Evolutionary conservation across 1,284 basidiomycete genomes (phyloP), one percentile per base, ranked within the genome.

Genomic region (Puccinia coronata): DNA sequence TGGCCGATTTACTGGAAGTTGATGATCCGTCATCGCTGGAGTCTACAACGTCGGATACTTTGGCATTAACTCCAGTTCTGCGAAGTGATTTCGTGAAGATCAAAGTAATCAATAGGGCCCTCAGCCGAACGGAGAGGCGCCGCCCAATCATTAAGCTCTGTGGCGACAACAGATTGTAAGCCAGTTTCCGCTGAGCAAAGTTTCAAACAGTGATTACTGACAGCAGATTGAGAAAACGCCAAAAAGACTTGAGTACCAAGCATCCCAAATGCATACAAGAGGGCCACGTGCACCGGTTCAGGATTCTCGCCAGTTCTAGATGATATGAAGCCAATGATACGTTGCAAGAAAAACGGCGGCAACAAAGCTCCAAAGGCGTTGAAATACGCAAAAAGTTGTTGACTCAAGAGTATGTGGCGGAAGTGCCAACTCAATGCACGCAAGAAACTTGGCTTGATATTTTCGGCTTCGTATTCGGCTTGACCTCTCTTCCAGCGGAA

Each of bases 81-180:
- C 89, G 86, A 0, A 90, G 86, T 0, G 88, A 88, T 84, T 90
- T 90, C 72, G 88, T 87, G 82, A 89, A 88, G 39, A 89, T 88
- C 81, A 90, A 89, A 55, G 87, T 85, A 82, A 89, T 87, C 77
- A 90, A 87, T 82, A 90, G 87, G 0, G 88, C 86, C 41, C 86
- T 83, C 6, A 85, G 82, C 59, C 83, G 83, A 55, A 84, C 76
- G 34, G 76, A 78, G n/a, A 78, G 65, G 16, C 76, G 63, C 34
- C 65, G 43, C 20, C 76, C 76, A n/a, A 78, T 63, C 49, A 78
- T 69, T 39, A 78, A n/a, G 5, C 63, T 57, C 76, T 78, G 41
- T 69, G 1, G 41, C 43, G n/a, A 25, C 18, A 18, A 61, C 9
- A 77, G 31, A 67, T 11, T 3, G 61, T 25, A 41, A 53, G 36